phyloP scores from a whole-genome alignment of 345 rosid genomes.

The Gossypium ekmanianum region DNA sequence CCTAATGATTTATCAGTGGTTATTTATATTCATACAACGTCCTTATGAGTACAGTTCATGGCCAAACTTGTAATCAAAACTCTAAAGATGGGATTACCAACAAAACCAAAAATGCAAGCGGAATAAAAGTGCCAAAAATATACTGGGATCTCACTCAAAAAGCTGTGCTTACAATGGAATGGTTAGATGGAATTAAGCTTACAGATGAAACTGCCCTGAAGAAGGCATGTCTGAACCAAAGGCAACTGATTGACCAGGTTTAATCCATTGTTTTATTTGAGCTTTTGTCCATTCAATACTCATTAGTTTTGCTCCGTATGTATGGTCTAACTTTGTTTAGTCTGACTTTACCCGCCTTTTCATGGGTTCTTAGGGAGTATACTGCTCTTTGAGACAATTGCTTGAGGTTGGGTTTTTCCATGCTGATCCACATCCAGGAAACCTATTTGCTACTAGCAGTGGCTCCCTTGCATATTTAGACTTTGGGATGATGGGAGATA shows the following conservation, averaged over 20 bases:
- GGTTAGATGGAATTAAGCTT: slow-evolving; percentile 94
- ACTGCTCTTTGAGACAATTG: slow-evolving; percentile 88
- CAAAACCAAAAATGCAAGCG: slow-evolving; percentile 34
- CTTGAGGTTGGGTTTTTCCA: slow-evolving; percentile 97
- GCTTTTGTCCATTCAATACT: neutral
- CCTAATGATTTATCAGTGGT: neutral
- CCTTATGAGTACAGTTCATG: slow-evolving; percentile 36
- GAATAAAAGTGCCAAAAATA: slow-evolving; percentile 84
- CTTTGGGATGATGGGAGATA: slow-evolving; percentile 93
- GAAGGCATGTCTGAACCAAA: slow-evolving; percentile 58
- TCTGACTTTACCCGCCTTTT: slow-evolving; percentile 3
- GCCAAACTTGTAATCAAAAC: slow-evolving; percentile 28
- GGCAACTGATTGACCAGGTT: slow-evolving; percentile 85
- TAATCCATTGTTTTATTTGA: neutral
- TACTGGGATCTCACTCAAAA: slow-evolving; percentile 76
- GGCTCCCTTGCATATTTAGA: slow-evolving; percentile 91
- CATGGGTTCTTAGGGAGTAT: slow-evolving; percentile 57
- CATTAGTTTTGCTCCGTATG: neutral
- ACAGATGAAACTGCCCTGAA: slow-evolving; percentile 62
- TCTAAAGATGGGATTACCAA: slow-evolving; percentile 29
- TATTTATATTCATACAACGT: slow-evolving; percentile 1
- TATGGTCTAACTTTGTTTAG: neutral
- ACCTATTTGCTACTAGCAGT: slow-evolving; percentile 68
- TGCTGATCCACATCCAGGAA: slow-evolving; percentile 99
- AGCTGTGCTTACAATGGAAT: slow-evolving; percentile 95